A percentile compares a stretch with the other conserved stretches of the same genome.
Conservation (phyloP, 176 grass and related monocot species). For the Rhipidocladum racemiflorum region DNA sequence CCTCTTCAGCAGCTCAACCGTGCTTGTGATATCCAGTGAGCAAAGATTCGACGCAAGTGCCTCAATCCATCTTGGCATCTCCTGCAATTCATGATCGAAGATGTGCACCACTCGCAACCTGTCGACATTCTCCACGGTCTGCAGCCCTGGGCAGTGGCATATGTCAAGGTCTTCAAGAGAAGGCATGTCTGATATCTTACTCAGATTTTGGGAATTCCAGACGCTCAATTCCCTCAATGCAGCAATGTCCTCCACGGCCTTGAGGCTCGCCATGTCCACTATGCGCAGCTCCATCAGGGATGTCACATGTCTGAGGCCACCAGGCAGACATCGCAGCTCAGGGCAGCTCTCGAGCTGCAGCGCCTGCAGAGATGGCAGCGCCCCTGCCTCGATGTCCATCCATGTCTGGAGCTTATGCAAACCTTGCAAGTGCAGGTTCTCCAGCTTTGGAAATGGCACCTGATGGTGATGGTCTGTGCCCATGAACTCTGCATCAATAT, state of each 20-base stretch:
- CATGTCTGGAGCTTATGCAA: slow-evolving; percentile 54
- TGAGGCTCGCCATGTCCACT: slow-evolving; percentile 54
- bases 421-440: slow-evolving; percentile 56
- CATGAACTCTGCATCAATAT: slow-evolving; percentile 48
- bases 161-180: slow-evolving; percentile 62
- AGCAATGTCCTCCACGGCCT: slow-evolving; percentile 45
- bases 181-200: slow-evolving; percentile 53
- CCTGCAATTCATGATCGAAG: slow-evolving; percentile 58
- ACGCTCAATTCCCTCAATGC: slow-evolving; percentile 51
- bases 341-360: slow-evolving; percentile 74
- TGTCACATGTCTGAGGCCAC: slow-evolving; percentile 43
- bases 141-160: slow-evolving; percentile 47
- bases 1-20: slow-evolving; percentile 35
- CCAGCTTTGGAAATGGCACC: slow-evolving; percentile 60
- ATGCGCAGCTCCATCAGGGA: slow-evolving; percentile 47
- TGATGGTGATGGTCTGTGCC: slow-evolving; percentile 39
- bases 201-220: slow-evolving; percentile 57
- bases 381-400: slow-evolving; percentile 40
- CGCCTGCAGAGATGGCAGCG: slow-evolving; percentile 52
- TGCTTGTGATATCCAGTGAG: slow-evolving; percentile 50
- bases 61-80: slow-evolving; percentile 61
- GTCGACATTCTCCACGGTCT: slow-evolving; percentile 40
- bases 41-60: slow-evolving; percentile 37
- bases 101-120: slow-evolving; percentile 45
- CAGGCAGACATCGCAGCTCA: slow-evolving; percentile 47